These are phyloP conservation scores for Talaromyces pinophilus DNA, from an alignment of 2,329 filamentous ascomycete species.

Conservation along the genomic window DNA sequence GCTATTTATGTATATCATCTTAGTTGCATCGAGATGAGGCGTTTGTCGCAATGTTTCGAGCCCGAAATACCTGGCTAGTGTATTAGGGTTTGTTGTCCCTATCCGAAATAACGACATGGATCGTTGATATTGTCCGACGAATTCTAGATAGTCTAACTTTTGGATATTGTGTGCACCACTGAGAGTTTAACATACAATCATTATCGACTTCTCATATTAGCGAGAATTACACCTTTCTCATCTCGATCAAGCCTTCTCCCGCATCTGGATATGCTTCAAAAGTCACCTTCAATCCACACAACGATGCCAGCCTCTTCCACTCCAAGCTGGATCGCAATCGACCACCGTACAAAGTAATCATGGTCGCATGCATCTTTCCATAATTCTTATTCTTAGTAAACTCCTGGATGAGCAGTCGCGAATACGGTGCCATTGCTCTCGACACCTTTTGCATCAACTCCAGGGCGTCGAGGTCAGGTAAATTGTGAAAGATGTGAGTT, in stretches of 20 bases:
- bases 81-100: neutral
- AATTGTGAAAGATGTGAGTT: conserved; percentile 42
- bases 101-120: neutral
- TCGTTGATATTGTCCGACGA: neutral
- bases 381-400: conserved; percentile 40
- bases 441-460: conserved; percentile 40
- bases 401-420: conserved; percentile 40
- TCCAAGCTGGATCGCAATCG: conserved; percentile 38
- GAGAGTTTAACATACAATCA: neutral
- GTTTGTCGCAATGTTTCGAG: neutral
- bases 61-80: neutral
- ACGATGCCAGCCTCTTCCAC: conserved; percentile 38
- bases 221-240: conserved; percentile 28
- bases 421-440: conserved; percentile 37
- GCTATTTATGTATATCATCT: neutral
- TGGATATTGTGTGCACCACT: neutral
- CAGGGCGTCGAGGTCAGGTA: conserved; percentile 40
- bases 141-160: neutral
- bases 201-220: neutral
- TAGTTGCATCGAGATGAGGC: neutral
- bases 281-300: conserved; percentile 37
- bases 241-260: conserved; percentile 41
- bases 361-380: conserved; percentile 39
- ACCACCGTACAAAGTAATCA: conserved; percentile 41
- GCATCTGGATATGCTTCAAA: conserved; percentile 39